Evolutionary conservation across 1,284 basidiomycete genomes (phyloP).

Genomic region (Xerocomus minutiporus): DNA sequence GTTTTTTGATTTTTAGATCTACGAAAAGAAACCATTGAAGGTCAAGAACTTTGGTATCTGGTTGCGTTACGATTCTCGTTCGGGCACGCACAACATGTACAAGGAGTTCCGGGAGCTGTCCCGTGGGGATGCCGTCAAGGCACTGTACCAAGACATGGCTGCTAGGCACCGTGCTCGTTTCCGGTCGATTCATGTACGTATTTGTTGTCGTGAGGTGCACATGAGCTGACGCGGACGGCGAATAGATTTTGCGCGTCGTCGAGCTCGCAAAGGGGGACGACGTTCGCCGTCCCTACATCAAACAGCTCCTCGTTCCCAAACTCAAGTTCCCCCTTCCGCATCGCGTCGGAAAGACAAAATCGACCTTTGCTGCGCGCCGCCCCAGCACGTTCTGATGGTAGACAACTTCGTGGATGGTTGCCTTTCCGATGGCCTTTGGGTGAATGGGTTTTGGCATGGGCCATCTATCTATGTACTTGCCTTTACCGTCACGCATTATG

Average conservation of each 20-base stretch:
- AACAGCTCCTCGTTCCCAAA: slow-evolving; percentile 85
- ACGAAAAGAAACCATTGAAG: slow-evolving; percentile 95
- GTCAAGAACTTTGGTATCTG: slow-evolving; percentile 99
- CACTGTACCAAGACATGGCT: slow-evolving; percentile 99
- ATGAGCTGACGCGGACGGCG: slow-evolving; percentile 1
- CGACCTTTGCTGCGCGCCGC: slow-evolving; percentile 70
- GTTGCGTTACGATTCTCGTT: slow-evolving; percentile 98
- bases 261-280: slow-evolving; percentile 92
- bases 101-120: slow-evolving; percentile 97
- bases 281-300: slow-evolving; percentile 94
- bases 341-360: slow-evolving; percentile 69
- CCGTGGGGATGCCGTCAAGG: slow-evolving; percentile 93
- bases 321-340: slow-evolving; percentile 99
- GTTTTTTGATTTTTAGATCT: slow-evolving; percentile 60
- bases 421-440: not conserved
- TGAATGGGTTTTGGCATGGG: not conserved
- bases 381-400: slow-evolving; percentile 59
- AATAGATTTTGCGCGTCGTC: slow-evolving; percentile 86
- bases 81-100: slow-evolving; percentile 97
- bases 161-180: slow-evolving; percentile 98
- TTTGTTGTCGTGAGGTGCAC: not conserved
- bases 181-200: slow-evolving; percentile 89
- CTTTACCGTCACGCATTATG: slow-evolving; percentile 3
- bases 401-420: not conserved
- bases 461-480: slow-evolving; percentile 8